Percentiles rank a stretch among this genome's conserved stretches.
These are phyloP conservation scores for Alternaria postmessia DNA, from an alignment of 2,329 filamentous ascomycete genomes.

Conservation along the genomic window DNA sequence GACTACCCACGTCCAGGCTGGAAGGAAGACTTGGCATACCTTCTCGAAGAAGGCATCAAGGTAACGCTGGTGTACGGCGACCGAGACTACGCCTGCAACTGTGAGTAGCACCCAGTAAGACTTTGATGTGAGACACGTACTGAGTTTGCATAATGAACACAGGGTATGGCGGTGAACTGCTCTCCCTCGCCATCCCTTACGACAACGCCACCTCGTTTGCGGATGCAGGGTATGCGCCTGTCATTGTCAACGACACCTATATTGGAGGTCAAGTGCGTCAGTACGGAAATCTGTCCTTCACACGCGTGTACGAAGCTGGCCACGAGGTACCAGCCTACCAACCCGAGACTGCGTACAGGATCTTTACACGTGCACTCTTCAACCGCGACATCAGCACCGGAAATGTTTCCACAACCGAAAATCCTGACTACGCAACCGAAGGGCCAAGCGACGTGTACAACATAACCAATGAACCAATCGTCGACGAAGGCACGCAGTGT, in stretches of 20 bases:
- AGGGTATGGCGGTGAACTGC: constrained; percentile 74
- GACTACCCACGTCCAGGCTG: constrained; percentile 59
- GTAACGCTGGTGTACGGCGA: constrained; percentile 45
- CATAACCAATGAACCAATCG: constrained; percentile 57
- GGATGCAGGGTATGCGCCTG: constrained; percentile 74
- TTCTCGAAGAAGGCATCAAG: constrained; percentile 59
- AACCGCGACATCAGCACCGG: constrained; percentile 65
- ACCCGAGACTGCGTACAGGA: constrained; percentile 60
- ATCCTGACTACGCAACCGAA: constrained; percentile 47
- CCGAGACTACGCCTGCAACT: constrained; percentile 61
- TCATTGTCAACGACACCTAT: constrained; percentile 72
- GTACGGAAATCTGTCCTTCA: constrained; percentile 71
- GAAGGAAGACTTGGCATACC: constrained; percentile 59
- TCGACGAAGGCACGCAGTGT: constrained; percentile 48
- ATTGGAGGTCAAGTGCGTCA: constrained; percentile 78
- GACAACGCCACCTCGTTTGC: constrained; percentile 65
- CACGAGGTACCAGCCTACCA: constrained; percentile 60
- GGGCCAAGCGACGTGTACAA: constrained; percentile 53
- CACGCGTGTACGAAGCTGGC: constrained; percentile 61
- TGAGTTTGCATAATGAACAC: neutral
- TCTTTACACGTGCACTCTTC: constrained; percentile 62
- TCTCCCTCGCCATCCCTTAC: constrained; percentile 66
- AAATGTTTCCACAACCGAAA: constrained; percentile 51
- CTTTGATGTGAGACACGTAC: neutral
- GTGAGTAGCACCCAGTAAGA: constrained; percentile 35